phyloP scores from a whole-genome alignment of 1,284 basidiomycete species.

The Papiliotrema laurentii region DNA sequence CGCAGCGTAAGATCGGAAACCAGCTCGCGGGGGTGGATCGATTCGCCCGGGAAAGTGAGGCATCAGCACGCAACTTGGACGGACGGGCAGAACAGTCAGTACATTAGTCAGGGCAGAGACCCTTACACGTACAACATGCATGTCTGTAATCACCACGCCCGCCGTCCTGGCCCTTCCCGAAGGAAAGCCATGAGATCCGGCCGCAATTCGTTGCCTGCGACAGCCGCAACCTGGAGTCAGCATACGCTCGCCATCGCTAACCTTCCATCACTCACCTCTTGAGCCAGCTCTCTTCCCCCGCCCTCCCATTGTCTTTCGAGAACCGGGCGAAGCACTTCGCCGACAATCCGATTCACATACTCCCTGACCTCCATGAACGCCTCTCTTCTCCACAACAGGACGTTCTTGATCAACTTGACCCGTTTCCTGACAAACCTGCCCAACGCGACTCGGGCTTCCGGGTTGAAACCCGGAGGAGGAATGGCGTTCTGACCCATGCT shows the following conservation, averaged over 20 bases:
- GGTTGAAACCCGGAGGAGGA: slow-evolving; percentile 62
- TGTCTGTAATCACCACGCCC: slow-evolving; percentile 1
- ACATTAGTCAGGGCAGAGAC: too few species aligned
- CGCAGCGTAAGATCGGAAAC: slow-evolving; percentile 1
- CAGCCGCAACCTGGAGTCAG: neutral
- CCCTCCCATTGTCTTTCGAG: slow-evolving; percentile 80
- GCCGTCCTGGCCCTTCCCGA: slow-evolving; percentile 1
- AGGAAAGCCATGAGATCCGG: slow-evolving; percentile 5
- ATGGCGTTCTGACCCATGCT: slow-evolving; percentile 33
- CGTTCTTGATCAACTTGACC: slow-evolving; percentile 67
- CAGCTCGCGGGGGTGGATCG: slow-evolving; percentile 2
- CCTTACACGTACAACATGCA: too few species aligned
- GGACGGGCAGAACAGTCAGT: too few species aligned
- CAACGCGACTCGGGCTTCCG: slow-evolving; percentile 67
- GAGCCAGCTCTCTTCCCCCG: slow-evolving; percentile 67
- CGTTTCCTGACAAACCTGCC: slow-evolving; percentile 64
- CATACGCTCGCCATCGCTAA: neutral
- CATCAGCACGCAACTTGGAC: neutral
- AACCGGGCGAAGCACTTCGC: slow-evolving; percentile 61
- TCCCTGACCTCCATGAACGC: slow-evolving; percentile 59
- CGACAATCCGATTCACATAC: slow-evolving; percentile 59
- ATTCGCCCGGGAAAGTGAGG: neutral
- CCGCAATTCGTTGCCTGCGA: slow-evolving; percentile 2
- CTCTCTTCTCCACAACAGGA: slow-evolving; percentile 71
- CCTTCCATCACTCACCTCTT: too few species aligned